Evolutionary conservation across 345 rosid genomes (phyloP).

Genomic region (Aquilaria sinensis): DNA sequence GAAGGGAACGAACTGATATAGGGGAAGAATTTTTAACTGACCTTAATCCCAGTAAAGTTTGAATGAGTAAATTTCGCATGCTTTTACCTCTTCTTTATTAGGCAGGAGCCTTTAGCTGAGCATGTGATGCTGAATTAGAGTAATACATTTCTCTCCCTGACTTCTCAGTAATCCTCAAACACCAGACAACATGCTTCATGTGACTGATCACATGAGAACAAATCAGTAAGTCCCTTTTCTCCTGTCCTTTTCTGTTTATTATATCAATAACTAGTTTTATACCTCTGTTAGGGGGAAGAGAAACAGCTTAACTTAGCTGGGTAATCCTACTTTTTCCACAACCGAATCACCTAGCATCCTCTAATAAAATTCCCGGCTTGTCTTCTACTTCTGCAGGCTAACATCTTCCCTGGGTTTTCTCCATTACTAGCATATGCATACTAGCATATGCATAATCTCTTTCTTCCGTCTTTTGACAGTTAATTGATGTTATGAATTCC

Average conservation of each 20-base stretch:
- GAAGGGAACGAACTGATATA: slow-evolving; percentile 9
- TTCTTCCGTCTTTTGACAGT: no score
- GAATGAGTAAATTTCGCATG: slow-evolving; percentile 2
- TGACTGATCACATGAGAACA: slow-evolving; percentile 19
- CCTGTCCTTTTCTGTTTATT: slow-evolving; percentile 5
- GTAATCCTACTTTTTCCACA: slow-evolving; percentile 20
- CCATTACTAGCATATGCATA: background rate
- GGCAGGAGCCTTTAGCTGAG: slow-evolving; percentile 15
- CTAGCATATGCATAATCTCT: background rate
- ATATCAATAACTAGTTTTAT: slow-evolving; percentile 7
- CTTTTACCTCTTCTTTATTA: slow-evolving; percentile 16
- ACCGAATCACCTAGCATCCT: slow-evolving; percentile 18
- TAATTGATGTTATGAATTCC: no score
- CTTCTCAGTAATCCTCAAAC: slow-evolving; percentile 14
- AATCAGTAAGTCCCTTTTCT: slow-evolving; percentile 7
- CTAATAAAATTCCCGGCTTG: slow-evolving; percentile 14
- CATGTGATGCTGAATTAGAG: slow-evolving; percentile 13
- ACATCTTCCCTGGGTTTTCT: background rate
- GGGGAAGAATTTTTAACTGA: slow-evolving; percentile 11
- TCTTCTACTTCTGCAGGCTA: slow-evolving; percentile 11
- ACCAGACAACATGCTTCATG: slow-evolving; percentile 17
- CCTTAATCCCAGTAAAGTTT: slow-evolving; percentile 8
- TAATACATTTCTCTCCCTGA: slow-evolving; percentile 7
- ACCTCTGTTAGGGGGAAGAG: slow-evolving; percentile 3
- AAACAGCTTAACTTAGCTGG: slow-evolving; percentile 26